Evolutionary conservation across 805 yeast genomes (phyloP), one percentile per base, ranked within the genome.

Genomic region (Starmera pachycereana): DNA sequence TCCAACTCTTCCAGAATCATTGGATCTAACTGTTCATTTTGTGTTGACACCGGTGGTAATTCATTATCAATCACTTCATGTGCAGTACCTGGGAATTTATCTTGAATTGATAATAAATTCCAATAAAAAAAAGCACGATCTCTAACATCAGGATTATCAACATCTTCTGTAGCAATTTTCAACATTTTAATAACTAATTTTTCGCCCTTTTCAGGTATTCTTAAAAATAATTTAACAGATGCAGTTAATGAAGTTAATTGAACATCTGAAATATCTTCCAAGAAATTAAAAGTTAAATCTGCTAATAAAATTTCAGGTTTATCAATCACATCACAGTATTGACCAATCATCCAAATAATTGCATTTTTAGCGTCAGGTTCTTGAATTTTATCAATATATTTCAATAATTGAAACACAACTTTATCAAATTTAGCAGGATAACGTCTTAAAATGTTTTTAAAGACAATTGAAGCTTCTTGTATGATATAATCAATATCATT

Each of bases 61-160:
- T 65, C 63, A 12, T 77, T 75, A 47, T 77, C 68, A 11, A 88
- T 69, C n/a, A 89, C 69, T 18, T 66, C 68, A 38, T 62, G 58
- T 4, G 76, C 64, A 3, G 66, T 61, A 14, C 66, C 65, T 6
- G 62, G 60, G 33, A 56, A 60, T 7, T 56, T 62, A 31, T 66
- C 66, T 37, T 65, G 66, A 7, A 69, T 44, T 1, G 92, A 75
- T 7, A 89, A 60, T 27, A 89, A 60, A 42, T 95, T 69, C 92
- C 95, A 82, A 61, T 90, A 89, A 61, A 86, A 77, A 52, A 68
- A 81, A 0, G 90, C 96, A 32, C 96, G 63, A 47, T 86, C 94
- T 44, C 97, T 69, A 10, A 88, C 60, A 60, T 90, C 97, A 0
- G 96, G 96, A 49, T 86, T 80, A 45, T 79, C 78, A 2, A 69